Base-by-base conservation (phyloP, 2,329 filamentous ascomycete species). In the Endocalyx cinctus region DNA sequence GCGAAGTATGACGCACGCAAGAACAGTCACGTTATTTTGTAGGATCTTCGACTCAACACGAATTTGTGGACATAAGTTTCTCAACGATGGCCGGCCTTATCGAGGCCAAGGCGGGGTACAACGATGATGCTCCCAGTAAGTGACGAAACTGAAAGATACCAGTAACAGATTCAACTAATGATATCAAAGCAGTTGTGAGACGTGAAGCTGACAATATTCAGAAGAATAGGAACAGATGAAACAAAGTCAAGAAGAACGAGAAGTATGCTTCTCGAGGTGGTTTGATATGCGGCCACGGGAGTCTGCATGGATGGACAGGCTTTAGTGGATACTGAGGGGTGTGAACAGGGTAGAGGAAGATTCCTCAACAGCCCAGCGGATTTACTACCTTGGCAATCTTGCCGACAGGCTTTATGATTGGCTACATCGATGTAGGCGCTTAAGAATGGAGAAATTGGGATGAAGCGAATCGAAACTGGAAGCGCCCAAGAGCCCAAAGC, bases 91-190 rank as follows among this genome's bases (percentile, higher is more conserved):
- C 35, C 25, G 39, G 37, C 33, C 42, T 46, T 43, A 43, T 48
- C 42, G 49, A 41, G 40, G 43, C 41, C 41, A 50, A n/a, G 44
- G 52, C 45, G 54, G 52, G 51, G 52, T 38, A 33, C 31, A 31
- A 37, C 30, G 44, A 40, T 39, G 35, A 41, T 27, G 31, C 29
- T 30, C 25, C 34, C 25, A 26, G 37, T 34, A 13, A 40, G 20
- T 23, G 20, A 23, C 8, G 20, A n/a, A 23, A 23, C 20, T n/a
- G n/a, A n/a, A n/a, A n/a, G n/a, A n/a, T n/a, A n/a, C n/a, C n/a
- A n/a, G n/a, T n/a, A n/a, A n/a, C n/a, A n/a, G n/a, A n/a, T n/a
- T n/a, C n/a, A n/a, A n/a, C n/a, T n/a, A n/a, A n/a, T n/a, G n/a
- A n/a, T n/a, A n/a, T n/a, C n/a, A n/a, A n/a, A n/a, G n/a, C n/a